These are phyloP conservation scores for Pyrenophora seminiperda DNA, from an alignment of 2,329 filamentous ascomycete genomes.

Conservation along the genomic window DNA sequence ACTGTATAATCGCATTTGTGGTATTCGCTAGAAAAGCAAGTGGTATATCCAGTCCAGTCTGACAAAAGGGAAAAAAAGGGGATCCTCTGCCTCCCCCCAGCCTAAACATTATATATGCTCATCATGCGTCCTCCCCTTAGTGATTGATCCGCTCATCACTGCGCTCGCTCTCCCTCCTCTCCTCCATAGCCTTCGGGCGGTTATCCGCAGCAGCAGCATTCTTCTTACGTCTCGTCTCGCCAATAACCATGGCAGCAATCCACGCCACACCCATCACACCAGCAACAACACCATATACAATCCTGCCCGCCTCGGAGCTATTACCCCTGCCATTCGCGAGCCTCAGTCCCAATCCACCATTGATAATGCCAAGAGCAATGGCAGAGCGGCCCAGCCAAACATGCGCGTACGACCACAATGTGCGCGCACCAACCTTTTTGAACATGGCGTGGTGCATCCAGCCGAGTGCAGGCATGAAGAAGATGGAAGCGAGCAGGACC, in stretches of 20 bases:
- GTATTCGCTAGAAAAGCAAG: too few species aligned
- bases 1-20: too few species aligned
- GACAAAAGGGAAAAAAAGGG: not conserved
- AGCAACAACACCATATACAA: slow-evolving; percentile 58
- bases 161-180: slow-evolving; percentile 3
- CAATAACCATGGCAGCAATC: slow-evolving; percentile 38
- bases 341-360: slow-evolving; percentile 61
- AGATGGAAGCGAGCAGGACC: slow-evolving; percentile 55
- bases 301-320: slow-evolving; percentile 40
- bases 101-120: too few species aligned
- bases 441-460: slow-evolving; percentile 58
- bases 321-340: slow-evolving; percentile 50
- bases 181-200: slow-evolving; percentile 25
- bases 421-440: slow-evolving; percentile 53
- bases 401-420: slow-evolving; percentile 56
- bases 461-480: slow-evolving; percentile 62
- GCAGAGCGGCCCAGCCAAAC: slow-evolving; percentile 60
- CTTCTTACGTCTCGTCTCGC: slow-evolving; percentile 33
- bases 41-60: too few species aligned
- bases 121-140: too few species aligned
- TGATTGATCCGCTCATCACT: not conserved
- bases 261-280: slow-evolving; percentile 51
- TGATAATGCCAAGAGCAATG: slow-evolving; percentile 60
- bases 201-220: not conserved
- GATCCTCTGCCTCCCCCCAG: too few species aligned